Evolutionary conservation across 805 yeast genomes (phyloP).

Genomic region (Komagataella populi): DNA sequence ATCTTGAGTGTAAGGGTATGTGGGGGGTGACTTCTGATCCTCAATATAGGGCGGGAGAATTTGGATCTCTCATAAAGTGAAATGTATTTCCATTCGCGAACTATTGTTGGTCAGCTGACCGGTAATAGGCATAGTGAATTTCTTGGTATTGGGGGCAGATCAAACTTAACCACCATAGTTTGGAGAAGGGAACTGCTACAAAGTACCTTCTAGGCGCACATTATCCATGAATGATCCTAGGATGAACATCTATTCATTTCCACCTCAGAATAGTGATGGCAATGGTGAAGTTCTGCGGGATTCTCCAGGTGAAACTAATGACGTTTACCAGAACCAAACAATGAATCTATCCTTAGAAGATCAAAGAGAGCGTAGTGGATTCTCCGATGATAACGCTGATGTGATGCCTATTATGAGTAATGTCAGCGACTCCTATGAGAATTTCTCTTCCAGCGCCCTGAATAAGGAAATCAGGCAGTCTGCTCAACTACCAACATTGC

Average conservation of each 20-base stretch:
- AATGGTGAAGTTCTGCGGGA: neutral
- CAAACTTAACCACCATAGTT: neutral
- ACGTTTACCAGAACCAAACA: neutral
- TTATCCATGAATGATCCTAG: neutral
- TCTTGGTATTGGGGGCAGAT: neutral
- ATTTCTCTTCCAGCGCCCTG: neutral
- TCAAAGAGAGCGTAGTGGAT: neutral
- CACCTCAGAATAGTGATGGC: neutral
- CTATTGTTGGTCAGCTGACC: neutral
- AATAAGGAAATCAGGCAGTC: neutral
- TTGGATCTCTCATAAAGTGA: neutral
- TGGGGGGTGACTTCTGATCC: neutral
- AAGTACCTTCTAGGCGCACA: neutral
- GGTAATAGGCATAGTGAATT: neutral
- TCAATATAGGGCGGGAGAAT: too few species aligned
- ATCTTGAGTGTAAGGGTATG: neutral
- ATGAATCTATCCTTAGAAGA: neutral
- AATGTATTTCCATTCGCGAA: neutral
- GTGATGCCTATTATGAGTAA: neutral
- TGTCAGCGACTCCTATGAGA: neutral
- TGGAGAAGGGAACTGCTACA: neutral
- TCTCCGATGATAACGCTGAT: neutral
- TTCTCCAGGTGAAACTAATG: neutral
- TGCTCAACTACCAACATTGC: neutral
- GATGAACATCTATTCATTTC: neutral